Evolutionary conservation across 1,284 basidiomycete genomes (phyloP).

Genomic region (Tilletiaria anomala): DNA sequence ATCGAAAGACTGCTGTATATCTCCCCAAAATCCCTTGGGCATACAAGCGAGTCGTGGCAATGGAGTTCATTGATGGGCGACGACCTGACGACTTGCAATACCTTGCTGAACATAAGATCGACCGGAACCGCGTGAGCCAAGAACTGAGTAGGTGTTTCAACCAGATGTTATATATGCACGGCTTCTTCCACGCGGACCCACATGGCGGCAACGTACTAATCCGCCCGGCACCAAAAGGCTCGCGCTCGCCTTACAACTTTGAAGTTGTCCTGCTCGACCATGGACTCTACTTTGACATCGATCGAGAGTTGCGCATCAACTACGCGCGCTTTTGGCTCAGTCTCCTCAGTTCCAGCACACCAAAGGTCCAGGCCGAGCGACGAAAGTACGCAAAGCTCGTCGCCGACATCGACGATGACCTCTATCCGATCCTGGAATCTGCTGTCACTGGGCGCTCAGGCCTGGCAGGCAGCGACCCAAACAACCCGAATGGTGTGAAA

Average conservation of each 20-base stretch:
- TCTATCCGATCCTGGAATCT: slow-evolving; percentile 37
- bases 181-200: slow-evolving; percentile 45
- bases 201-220: slow-evolving; percentile 71
- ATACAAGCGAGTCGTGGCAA: slow-evolving; percentile 71
- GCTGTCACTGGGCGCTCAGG: slow-evolving; percentile 37
- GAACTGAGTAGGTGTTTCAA: slow-evolving; percentile 63
- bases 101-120: slow-evolving; percentile 67
- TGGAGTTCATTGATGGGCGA: slow-evolving; percentile 78
- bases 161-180: slow-evolving; percentile 91
- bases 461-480: slow-evolving; percentile 33
- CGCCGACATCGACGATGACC: slow-evolving; percentile 35
- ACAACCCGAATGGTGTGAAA: slow-evolving; percentile 31
- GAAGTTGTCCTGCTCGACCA: slow-evolving; percentile 38
- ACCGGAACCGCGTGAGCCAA: slow-evolving; percentile 80
- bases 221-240: slow-evolving; percentile 30
- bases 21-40: slow-evolving; percentile 76
- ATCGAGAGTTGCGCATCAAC: slow-evolving; percentile 28
- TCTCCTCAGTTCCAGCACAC: slow-evolving; percentile 27
- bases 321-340: slow-evolving; percentile 38
- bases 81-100: slow-evolving; percentile 79
- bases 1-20: slow-evolving; percentile 52
- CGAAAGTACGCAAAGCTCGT: slow-evolving; percentile 31
- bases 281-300: slow-evolving; percentile 38
- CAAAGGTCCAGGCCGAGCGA: slow-evolving; percentile 22
- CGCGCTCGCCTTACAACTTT: slow-evolving; percentile 33